phyloP scores from a whole-genome alignment of 2,329 filamentous ascomycete species.

The Tolypocladium inflatum region DNA sequence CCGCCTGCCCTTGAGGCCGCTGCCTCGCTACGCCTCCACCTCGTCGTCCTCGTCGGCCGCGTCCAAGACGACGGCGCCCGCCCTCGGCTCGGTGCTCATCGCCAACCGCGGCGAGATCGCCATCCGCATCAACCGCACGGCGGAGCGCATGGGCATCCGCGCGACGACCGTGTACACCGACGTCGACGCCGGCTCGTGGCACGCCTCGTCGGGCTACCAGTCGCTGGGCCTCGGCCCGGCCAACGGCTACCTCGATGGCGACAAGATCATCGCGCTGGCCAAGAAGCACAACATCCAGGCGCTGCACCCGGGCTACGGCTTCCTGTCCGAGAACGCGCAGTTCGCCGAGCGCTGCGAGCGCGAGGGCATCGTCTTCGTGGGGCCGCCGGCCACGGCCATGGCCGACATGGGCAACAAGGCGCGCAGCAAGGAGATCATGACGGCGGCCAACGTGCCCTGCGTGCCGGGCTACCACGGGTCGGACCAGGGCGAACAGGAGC shows the following conservation, averaged over 20 bases:
- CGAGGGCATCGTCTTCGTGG: slow-evolving; percentile 89
- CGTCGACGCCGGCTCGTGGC: slow-evolving; percentile 77
- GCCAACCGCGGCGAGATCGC: slow-evolving; percentile 97
- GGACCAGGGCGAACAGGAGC: slow-evolving; percentile 59
- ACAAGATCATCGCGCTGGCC: slow-evolving; percentile 82
- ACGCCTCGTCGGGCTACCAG: slow-evolving; percentile 76
- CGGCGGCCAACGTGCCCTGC: slow-evolving; percentile 83
- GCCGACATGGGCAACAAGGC: slow-evolving; percentile 92
- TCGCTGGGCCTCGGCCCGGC: slow-evolving; percentile 76
- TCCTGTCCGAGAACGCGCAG: slow-evolving; percentile 83
- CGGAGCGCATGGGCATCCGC: slow-evolving; percentile 76
- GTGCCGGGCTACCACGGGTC: slow-evolving; percentile 91
- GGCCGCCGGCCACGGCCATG: slow-evolving; percentile 74
- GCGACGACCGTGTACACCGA: slow-evolving; percentile 95
- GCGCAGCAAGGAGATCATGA: slow-evolving; percentile 94
- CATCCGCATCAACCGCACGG: slow-evolving; percentile 82
- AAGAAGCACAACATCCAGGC: slow-evolving; percentile 80
- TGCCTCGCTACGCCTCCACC: slow-evolving; percentile 26
- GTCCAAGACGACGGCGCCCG: slow-evolving; percentile 36
- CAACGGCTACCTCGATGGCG: slow-evolving; percentile 84
- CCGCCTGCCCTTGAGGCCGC: slow-evolving; percentile 35
- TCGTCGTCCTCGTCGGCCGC: slow-evolving; percentile 15
- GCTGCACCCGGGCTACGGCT: slow-evolving; percentile 94
- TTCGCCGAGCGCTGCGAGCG: slow-evolving; percentile 85
- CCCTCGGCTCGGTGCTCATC: slow-evolving; percentile 76